Evolutionary conservation across 163 green algal genomes (phyloP).

Genomic region (Trebouxia gelatinosa): DNA sequence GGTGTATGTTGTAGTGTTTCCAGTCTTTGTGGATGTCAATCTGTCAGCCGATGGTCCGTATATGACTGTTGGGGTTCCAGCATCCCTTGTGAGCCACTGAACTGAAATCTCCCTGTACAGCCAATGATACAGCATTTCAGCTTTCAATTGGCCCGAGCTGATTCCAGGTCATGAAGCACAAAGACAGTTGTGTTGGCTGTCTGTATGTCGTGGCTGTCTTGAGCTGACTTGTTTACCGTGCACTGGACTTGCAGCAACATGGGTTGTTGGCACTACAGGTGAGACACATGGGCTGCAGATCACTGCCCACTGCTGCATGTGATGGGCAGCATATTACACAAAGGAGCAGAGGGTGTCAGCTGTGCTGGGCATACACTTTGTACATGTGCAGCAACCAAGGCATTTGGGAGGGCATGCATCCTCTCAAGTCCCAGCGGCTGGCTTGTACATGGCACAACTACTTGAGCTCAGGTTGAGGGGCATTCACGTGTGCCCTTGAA

Average conservation of each 20-base stretch:
- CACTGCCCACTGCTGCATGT: no score
- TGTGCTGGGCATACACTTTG: no score
- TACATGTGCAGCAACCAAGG: no score
- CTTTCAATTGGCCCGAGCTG: background rate
- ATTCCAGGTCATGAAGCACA: background rate
- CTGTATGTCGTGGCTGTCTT: background rate
- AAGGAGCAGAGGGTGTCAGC: no score
- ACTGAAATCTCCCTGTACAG: conserved; percentile 22
- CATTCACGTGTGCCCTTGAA: no score
- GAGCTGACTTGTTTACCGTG: background rate
- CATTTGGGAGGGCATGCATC: no score
- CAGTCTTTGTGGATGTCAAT: conserved; percentile 9
- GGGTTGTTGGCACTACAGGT: no score
- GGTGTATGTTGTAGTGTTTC: conserved; percentile 16
- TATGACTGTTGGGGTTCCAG: conserved; percentile 35
- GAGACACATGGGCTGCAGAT: no score
- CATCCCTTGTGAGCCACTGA: conserved; percentile 52
- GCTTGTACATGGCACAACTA: background rate
- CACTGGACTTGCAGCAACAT: background rate
- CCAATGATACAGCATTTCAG: background rate
- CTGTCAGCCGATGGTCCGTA: conserved; percentile 19
- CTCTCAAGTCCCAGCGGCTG: no score
- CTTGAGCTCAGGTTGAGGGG: no score
- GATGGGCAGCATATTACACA: no score
- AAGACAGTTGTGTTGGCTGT: background rate